A percentile compares a stretch with the other conserved stretches of the same genome.
Evolutionary conservation across 1,284 basidiomycete genomes (phyloP).

Genomic region (Phellinidium pouzarii): DNA sequence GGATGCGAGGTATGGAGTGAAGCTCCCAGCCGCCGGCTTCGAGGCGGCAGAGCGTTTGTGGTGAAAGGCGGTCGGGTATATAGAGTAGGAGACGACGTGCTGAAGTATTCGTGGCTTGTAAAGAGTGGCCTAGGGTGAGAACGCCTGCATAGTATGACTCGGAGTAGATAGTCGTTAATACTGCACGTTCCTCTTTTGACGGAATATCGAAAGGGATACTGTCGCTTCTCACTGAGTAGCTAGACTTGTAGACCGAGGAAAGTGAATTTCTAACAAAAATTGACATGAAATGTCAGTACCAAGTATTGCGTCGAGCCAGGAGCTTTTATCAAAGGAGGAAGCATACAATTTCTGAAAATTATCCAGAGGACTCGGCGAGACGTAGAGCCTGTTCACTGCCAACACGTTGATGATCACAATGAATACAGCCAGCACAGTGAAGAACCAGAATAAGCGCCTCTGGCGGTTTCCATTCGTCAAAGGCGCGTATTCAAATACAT

Average conservation of each 20-base stretch:
- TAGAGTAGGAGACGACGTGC: slow-evolving; percentile 33
- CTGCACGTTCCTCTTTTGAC: slow-evolving; percentile 26
- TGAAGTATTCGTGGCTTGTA: slow-evolving; percentile 30
- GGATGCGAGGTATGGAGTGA: slow-evolving; percentile 31
- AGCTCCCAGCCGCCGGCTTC: slow-evolving; percentile 35
- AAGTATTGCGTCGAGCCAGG: not conserved
- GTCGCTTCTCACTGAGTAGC: not conserved
- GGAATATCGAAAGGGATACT: not conserved
- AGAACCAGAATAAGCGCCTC: not conserved
- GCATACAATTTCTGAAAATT: slow-evolving; percentile 27
- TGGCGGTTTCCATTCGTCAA: not conserved
- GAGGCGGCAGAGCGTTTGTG: slow-evolving; percentile 34
- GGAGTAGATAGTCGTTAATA: slow-evolving; percentile 38
- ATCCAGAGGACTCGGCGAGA: slow-evolving; percentile 18
- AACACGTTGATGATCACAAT: not conserved
- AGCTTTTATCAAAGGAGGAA: too few relatives aligned
- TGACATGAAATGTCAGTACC: not conserved
- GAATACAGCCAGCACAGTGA: not conserved
- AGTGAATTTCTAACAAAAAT: not conserved
- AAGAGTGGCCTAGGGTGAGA: slow-evolving; percentile 38
- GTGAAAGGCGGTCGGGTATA: slow-evolving; percentile 34
- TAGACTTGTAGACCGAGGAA: not conserved
- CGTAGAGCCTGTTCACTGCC: not conserved
- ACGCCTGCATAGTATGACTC: slow-evolving; percentile 36
- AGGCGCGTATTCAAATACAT: too few relatives aligned